Conservation (phyloP, 768 basidiomycete species). For the Leccinum longicurvipes region DNA sequence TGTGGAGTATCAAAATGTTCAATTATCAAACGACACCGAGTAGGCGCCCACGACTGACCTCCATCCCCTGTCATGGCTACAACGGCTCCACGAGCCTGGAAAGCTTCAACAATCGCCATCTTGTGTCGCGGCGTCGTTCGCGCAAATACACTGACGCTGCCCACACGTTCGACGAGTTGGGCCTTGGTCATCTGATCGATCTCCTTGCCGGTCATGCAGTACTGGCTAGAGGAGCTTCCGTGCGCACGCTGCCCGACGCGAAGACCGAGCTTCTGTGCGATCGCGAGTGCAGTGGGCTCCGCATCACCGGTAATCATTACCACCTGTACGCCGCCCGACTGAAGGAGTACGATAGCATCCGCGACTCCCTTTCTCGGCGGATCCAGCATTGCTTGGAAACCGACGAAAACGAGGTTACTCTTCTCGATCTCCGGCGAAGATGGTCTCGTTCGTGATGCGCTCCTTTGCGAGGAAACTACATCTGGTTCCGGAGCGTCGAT, state of each 20-base stretch:
- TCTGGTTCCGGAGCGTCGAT: conserved; percentile 37
- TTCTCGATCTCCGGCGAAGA: conserved; percentile 35
- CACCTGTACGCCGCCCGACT: conserved; percentile 87
- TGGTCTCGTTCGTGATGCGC: conserved; percentile 27
- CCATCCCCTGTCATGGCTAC: conserved; percentile 99
- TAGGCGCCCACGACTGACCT: conserved; percentile 53
- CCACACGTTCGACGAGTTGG: conserved; percentile 81
- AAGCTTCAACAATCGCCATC: conserved; percentile 95
- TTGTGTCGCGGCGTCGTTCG: conserved; percentile 96
- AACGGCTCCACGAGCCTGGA: conserved; percentile 82
- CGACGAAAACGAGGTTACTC: conserved; percentile 77
- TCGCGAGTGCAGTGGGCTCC: conserved; percentile 84
- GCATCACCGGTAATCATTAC: conserved; percentile 99
- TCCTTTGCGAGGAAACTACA: conserved; percentile 14
- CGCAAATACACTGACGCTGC: conserved; percentile 84
- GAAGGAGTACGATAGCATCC: conserved; percentile 77
- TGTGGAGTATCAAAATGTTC: conserved; percentile 11
- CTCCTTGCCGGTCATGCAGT: conserved; percentile 73
- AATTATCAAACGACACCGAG: background rate
- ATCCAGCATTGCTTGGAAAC: conserved; percentile 94
- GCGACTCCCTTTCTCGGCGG: conserved; percentile 94
- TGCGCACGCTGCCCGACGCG: conserved; percentile 49
- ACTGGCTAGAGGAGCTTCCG: conserved; percentile 29
- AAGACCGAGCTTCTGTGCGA: conserved; percentile 83
- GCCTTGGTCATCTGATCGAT: conserved; percentile 81